Conservation (phyloP, 768 basidiomycete species). For the Paxillus ammoniavirescens region DNA sequence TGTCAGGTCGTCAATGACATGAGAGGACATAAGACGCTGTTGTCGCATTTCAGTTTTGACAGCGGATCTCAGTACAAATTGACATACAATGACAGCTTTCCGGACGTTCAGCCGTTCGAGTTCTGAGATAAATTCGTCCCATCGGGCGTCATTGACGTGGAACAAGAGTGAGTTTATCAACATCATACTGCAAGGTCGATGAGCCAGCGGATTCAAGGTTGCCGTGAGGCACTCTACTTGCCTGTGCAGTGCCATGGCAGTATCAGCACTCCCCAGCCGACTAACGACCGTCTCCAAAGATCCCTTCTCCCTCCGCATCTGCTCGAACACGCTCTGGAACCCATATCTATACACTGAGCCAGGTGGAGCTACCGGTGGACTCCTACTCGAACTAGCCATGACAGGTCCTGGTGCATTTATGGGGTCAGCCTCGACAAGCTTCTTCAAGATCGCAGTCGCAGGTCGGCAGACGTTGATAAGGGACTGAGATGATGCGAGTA, state of each 20-base stretch:
- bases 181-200: constrained; percentile 64
- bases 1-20: constrained; percentile 76
- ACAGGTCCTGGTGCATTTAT: constrained; percentile 58
- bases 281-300: constrained; percentile 82
- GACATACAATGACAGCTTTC: constrained; percentile 76
- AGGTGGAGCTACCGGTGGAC: constrained; percentile 49
- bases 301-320: constrained; percentile 71
- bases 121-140: constrained; percentile 76
- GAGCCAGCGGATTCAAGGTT: constrained; percentile 2
- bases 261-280: constrained; percentile 77
- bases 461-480: constrained; percentile 90
- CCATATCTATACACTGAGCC: constrained; percentile 83
- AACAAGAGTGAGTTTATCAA: constrained; percentile 83
- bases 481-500: constrained; percentile 70
- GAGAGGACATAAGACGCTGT: constrained; percentile 80
- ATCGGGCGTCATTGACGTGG: constrained; percentile 72
- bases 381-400: constrained; percentile 58
- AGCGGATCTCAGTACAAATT: neutral
- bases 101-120: constrained; percentile 75
- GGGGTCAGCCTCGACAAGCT: constrained; percentile 85
- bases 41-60: constrained; percentile 8
- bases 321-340: constrained; percentile 78
- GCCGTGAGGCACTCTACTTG: constrained; percentile 22
- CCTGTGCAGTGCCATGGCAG: constrained; percentile 84
- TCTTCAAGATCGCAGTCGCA: constrained; percentile 86